Percentiles rank a stretch among this genome's conserved stretches.
These are phyloP conservation scores for Oemleria cerasiformis DNA, from an alignment of 306 rosid genomes.

Conservation along the genomic window DNA sequence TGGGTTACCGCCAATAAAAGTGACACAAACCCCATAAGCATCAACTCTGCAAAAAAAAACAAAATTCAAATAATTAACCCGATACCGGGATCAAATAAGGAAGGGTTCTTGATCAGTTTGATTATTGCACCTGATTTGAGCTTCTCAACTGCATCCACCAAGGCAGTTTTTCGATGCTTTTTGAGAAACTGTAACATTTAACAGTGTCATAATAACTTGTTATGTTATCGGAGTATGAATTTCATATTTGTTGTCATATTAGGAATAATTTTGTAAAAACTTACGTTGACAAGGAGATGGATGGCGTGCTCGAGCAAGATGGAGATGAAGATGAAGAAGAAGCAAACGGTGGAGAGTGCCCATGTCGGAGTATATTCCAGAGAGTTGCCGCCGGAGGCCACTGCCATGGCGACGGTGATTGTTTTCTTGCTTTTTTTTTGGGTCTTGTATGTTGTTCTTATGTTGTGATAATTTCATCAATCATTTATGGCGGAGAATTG, in stretches of 20 bases:
- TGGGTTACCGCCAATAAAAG: conserved; percentile 33
- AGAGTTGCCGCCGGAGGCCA: not conserved
- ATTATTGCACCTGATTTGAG: conserved; percentile 32
- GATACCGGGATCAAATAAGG: not conserved
- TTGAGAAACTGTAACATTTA: conserved; percentile 27
- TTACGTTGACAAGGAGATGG: conserved; percentile 25
- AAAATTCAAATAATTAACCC: not conserved
- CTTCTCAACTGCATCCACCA: conserved; percentile 33
- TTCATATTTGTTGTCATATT: no score
- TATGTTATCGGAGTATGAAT: not conserved
- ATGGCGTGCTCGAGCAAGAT: conserved; percentile 24
- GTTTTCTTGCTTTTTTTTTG: not conserved
- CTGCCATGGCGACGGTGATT: conserved; percentile 5
- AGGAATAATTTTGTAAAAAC: not conserved
- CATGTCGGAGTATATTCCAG: conserved; percentile 39
- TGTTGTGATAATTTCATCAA: not conserved
- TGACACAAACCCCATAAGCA: conserved; percentile 43
- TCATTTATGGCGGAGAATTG: not conserved
- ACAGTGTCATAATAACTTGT: not conserved
- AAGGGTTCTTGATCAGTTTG: not conserved
- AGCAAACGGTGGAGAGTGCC: conserved; percentile 37
- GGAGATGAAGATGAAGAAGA: conserved; percentile 35
- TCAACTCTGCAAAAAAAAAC: conserved; percentile 28
- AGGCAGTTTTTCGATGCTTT: conserved; percentile 22
- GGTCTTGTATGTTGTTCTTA: not conserved